Base-by-base conservation (phyloP, 2,329 filamentous ascomycete genomes). In the Endothia cerciana region DNA sequence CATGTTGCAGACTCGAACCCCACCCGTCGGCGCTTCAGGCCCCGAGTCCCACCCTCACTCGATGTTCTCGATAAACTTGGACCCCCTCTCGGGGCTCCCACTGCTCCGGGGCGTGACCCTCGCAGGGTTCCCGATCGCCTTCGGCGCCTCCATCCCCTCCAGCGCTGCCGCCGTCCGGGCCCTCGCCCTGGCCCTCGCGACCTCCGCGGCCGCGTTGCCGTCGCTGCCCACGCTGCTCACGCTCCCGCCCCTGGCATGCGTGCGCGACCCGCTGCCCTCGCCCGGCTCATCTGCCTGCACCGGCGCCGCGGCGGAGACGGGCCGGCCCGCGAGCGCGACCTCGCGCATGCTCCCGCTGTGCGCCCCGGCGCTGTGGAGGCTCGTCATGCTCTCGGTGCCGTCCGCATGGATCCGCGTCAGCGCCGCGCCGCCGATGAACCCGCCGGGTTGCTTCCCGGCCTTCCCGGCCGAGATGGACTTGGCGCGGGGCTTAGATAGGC, bases 61-160 rank as follows among this genome's bases (percentile, higher is more conserved):
- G 57, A 86, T 75, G 58, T 81, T 80, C 77, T 86, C 84, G 30
- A 78, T 75, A 72, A 87, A 87, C 71, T 77, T 82, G 38, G 82
- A 82, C 68, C 80, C 80, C 67, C 83, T 75, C 7, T 76, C 77
- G 22, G 82, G 82, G 72, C 80, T 83, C 45, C 73, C 74, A 53
- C 75, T 75, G 70, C 67, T 70, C 66, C 66, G 65, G 41, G 51
- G 33, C n/a, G 57, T 43, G 8, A 38, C 11, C 41, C 63, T n/a
- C 2, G 71, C 70, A 36, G 71, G 71, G 45, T 77, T 75, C 43
- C 62, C 67, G 25, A 71, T 66, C 17, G 65, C 60, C 25, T 57
- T 62, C 57, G 73, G 71, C 61, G 69, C 70, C 55, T 65, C 62
- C 6, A 70, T 61, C 22, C 43, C 57, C 33, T 63, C 57, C 13